These are phyloP conservation scores for Multifurca ochricompacta DNA, from an alignment of 768 basidiomycete genomes.

Conservation along the genomic window DNA sequence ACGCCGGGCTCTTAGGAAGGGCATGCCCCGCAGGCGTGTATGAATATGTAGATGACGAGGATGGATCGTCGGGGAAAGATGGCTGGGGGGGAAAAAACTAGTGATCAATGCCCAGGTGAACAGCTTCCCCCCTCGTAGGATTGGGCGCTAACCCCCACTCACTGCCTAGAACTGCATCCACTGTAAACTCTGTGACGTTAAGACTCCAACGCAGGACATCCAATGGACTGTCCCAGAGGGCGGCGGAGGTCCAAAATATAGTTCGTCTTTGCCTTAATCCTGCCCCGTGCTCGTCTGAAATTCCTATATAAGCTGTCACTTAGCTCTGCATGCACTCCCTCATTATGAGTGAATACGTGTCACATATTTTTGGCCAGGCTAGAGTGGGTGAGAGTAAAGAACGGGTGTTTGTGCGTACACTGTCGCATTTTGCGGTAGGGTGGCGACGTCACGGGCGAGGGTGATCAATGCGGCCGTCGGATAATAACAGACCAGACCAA, in stretches of 20 bases:
- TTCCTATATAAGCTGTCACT: constrained; percentile 11
- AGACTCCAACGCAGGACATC: constrained; percentile 94
- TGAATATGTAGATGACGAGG: constrained; percentile 82
- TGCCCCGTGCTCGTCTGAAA: not conserved
- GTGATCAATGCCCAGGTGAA: constrained; percentile 95
- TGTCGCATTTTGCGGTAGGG: constrained; percentile 9
- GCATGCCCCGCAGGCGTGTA: constrained; percentile 96
- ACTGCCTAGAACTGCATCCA: constrained; percentile 75
- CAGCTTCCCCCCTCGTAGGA: constrained; percentile 7
- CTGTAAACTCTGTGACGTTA: constrained; percentile 94
- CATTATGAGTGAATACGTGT: not conserved
- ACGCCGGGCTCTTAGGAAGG: constrained; percentile 78
- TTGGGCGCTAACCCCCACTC: constrained; percentile 21
- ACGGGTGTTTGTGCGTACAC: not conserved
- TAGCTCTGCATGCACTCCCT: not conserved
- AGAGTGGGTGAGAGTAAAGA: not conserved
- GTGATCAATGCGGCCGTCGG: constrained; percentile 2
- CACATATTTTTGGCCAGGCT: not conserved
- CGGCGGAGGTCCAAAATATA: constrained; percentile 93
- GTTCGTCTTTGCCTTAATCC: constrained; percentile 35
- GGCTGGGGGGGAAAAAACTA: constrained; percentile 79
- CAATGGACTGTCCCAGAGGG: constrained; percentile 97
- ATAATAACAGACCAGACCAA: not conserved
- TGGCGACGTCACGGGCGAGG: constrained; percentile 2
- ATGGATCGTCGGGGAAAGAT: constrained; percentile 32